These are phyloP conservation scores for Boletus pseudopeckii DNA, from an alignment of 768 basidiomycete genomes.

Conservation along the genomic window DNA sequence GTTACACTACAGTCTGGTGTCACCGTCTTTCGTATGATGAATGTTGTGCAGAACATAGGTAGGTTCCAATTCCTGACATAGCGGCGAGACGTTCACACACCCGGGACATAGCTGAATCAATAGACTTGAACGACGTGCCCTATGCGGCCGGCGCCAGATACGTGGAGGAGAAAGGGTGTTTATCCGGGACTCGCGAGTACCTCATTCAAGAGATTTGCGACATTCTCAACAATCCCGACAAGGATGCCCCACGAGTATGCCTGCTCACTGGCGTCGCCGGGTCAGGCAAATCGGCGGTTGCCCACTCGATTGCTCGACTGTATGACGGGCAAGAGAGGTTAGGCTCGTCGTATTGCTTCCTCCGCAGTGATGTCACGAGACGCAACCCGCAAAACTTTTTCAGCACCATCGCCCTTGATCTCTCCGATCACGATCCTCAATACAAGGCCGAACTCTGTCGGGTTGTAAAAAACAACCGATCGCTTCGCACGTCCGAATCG, in stretches of 20 bases:
- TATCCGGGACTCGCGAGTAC: conserved; percentile 19
- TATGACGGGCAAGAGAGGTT: conserved; percentile 27
- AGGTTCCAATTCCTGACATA: not conserved
- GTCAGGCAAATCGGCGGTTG: conserved; percentile 33
- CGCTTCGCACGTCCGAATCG: conserved; percentile 19
- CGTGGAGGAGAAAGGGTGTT: conserved; percentile 16
- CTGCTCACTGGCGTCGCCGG: conserved; percentile 27
- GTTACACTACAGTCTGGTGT: conserved; percentile 13
- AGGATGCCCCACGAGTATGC: conserved; percentile 20
- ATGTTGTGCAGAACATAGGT: conserved; percentile 7
- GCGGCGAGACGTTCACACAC: not conserved
- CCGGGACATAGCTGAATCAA: conserved; percentile 6
- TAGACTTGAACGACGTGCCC: conserved; percentile 19
- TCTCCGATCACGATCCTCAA: conserved; percentile 32
- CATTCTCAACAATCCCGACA: conserved; percentile 10
- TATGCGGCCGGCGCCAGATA: conserved; percentile 25
- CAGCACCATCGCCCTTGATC: conserved; percentile 33
- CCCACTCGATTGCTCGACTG: conserved; percentile 27
- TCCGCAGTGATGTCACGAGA: conserved; percentile 9
- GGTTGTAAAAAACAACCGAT: conserved; percentile 18
- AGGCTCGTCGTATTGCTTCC: conserved; percentile 33
- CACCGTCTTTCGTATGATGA: conserved; percentile 23
- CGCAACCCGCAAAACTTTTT: conserved; percentile 28
- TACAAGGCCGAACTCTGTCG: conserved; percentile 16
- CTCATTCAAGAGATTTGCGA: conserved; percentile 18